Percentiles rank a stretch among this genome's conserved stretches.
These are phyloP conservation scores for Zarea fungicola DNA, from an alignment of 2,329 filamentous ascomycete species.

Conservation along the genomic window DNA sequence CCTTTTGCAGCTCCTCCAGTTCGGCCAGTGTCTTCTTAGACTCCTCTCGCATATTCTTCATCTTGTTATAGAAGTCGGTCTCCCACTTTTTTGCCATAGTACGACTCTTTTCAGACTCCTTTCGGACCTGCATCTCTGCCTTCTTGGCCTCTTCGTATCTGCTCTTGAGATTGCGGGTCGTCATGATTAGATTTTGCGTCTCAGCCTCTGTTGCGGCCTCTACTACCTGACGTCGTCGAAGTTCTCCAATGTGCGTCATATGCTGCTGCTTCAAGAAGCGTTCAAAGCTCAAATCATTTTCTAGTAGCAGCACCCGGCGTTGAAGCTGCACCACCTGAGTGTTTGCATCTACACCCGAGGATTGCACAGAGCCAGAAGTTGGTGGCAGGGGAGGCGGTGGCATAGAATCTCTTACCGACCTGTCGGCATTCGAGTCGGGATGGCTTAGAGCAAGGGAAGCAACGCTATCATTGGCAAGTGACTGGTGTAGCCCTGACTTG, in stretches of 20 bases:
- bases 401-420: slow-evolving; percentile 23
- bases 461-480: slow-evolving; percentile 53
- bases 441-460: slow-evolving; percentile 48
- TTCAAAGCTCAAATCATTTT: slow-evolving; percentile 79
- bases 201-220: slow-evolving; percentile 77
- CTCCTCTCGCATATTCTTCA: slow-evolving; percentile 63
- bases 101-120: slow-evolving; percentile 66
- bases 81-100: slow-evolving; percentile 75
- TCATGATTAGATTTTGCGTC: slow-evolving; percentile 73
- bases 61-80: slow-evolving; percentile 60
- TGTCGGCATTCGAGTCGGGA: slow-evolving; percentile 41
- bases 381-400: slow-evolving; percentile 24
- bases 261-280: slow-evolving; percentile 80
- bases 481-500: slow-evolving; percentile 51
- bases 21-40: slow-evolving; percentile 60
- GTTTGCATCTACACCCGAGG: slow-evolving; percentile 26
- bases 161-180: slow-evolving; percentile 66
- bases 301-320: slow-evolving; percentile 67
- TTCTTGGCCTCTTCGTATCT: slow-evolving; percentile 70
- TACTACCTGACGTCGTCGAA: slow-evolving; percentile 68
- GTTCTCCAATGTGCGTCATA: slow-evolving; percentile 72
- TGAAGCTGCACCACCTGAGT: slow-evolving; percentile 54
- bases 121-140: slow-evolving; percentile 62
- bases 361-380: slow-evolving; percentile 18
- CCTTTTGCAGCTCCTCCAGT: slow-evolving; percentile 49